Base-by-base conservation (phyloP, 345 rosid species). In the Aethionema arabicum region DNA sequence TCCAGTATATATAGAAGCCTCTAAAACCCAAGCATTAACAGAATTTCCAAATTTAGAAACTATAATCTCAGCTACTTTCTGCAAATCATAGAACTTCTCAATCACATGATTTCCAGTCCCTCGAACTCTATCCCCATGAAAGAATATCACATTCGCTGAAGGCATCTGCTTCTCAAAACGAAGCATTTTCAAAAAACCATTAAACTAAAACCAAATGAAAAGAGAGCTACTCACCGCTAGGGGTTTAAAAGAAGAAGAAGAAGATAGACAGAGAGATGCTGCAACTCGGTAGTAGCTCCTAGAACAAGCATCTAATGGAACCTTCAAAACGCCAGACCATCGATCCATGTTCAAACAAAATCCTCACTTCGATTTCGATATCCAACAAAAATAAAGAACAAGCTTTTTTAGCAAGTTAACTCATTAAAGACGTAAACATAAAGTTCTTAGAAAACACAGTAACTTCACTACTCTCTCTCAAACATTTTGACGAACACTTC, bases 11-110 rank as follows among this genome's bases (percentile, higher is more conserved):
- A 75, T 13, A 43, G 86, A 69, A 72, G 93, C 86, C 61, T 87
- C 86, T 52, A 92, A 69, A 21, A 87, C 89, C 86, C 86, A 82
- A 46, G 89, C 93, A 67, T 89, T 85, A 30, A 79, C 66, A 61
- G 76, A 76, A n/a, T 67, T 67, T 7, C 91, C 89, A 38, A 82
- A 81, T 63, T 89, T 92, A 32, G 93, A 86, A 70, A 81, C 93
- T 11, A 92, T 64, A 62, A 85, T 66, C 15, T 82, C 85, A 48
- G 95, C 86, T 50, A 92, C 63, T 15, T 30, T 70, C 68, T 72
- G 86, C 47, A 72, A 63, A 80, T 82, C 86, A 55, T 95, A 85
- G 3, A 88, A 72, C 63, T 82, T 85, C 72, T 91, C 92, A 29
- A 92, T 78, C 68, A 83, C 79, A 7, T 82, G 83, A 61, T 83